phyloP scores from a whole-genome alignment of 2,329 filamentous ascomycete species.

The Coleophoma cylindrospora region DNA sequence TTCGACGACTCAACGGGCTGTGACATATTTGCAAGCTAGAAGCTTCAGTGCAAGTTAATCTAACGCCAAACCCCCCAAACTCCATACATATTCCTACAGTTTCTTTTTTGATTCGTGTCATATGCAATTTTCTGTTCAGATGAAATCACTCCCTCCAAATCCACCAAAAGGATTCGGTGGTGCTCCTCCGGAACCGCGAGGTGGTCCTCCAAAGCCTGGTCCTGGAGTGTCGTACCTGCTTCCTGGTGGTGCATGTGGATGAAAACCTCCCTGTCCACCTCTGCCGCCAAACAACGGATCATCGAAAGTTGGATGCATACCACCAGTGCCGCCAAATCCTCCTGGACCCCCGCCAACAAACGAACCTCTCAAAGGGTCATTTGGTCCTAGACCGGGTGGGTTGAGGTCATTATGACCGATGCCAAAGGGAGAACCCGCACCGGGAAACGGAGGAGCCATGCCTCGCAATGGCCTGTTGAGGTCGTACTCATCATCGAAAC shows the following conservation, averaged over 20 bases:
- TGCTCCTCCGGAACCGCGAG: slow-evolving; percentile 36
- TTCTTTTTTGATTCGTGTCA: too few species aligned
- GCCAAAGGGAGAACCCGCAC: slow-evolving; percentile 50
- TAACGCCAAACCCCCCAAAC: too few species aligned
- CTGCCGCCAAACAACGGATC: slow-evolving; percentile 74
- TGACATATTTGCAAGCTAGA: too few species aligned
- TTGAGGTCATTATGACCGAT: slow-evolving; percentile 87
- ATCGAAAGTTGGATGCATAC: slow-evolving; percentile 96
- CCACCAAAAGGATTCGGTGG: slow-evolving; percentile 55
- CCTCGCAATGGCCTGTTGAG: slow-evolving; percentile 63
- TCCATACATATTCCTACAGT: too few species aligned
- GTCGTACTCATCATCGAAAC: slow-evolving; percentile 90
- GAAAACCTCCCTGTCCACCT: slow-evolving; percentile 44
- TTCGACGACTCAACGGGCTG: too few species aligned
- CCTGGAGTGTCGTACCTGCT: slow-evolving; percentile 88
- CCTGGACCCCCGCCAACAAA: slow-evolving; percentile 56
- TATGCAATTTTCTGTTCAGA: slow-evolving; percentile 25
- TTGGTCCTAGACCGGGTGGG: slow-evolving; percentile 77
- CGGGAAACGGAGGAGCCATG: slow-evolving; percentile 26
- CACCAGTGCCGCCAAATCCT: slow-evolving; percentile 58
- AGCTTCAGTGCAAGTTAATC: too few species aligned
- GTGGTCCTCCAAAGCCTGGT: slow-evolving; percentile 53
- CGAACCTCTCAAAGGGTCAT: slow-evolving; percentile 71
- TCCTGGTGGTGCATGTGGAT: slow-evolving; percentile 77
- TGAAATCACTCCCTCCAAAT: slow-evolving; percentile 51